Percentiles rank a stretch among this genome's conserved stretches.
These are phyloP conservation scores for Diaporthe vexans DNA, from an alignment of 2,329 filamentous ascomycete species.

Conservation along the genomic window DNA sequence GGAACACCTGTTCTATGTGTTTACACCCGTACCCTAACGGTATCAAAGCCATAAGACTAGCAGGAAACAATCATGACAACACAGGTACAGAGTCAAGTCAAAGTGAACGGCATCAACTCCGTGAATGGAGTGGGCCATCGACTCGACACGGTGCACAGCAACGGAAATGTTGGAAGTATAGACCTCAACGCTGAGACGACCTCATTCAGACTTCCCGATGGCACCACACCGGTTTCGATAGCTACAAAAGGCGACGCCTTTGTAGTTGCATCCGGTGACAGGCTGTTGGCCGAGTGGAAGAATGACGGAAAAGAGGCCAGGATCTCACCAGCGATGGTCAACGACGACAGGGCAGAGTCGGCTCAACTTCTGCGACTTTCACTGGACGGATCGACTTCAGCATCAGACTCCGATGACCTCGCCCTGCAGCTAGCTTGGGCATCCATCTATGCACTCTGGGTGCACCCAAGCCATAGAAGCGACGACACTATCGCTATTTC, in stretches of 20 bases:
- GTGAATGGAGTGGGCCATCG: slow-evolving; percentile 5
- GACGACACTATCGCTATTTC: slow-evolving; percentile 40
- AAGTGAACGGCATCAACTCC: slow-evolving; percentile 14
- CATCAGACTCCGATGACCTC: slow-evolving; percentile 13
- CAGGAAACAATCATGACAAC: slow-evolving; percentile 13
- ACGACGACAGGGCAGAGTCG: slow-evolving; percentile 41
- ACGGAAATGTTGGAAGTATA: slow-evolving; percentile 3
- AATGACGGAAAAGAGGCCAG: slow-evolving; percentile 30
- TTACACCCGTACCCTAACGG: not conserved
- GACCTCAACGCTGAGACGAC: slow-evolving; percentile 11
- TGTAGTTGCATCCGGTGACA: slow-evolving; percentile 31
- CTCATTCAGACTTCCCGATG: slow-evolving; percentile 41
- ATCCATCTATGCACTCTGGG: slow-evolving; percentile 42
- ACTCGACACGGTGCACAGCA: not conserved
- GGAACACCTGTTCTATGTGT: not conserved
- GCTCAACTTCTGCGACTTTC: slow-evolving; percentile 33
- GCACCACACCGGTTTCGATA: slow-evolving; percentile 39
- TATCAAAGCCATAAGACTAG: not conserved
- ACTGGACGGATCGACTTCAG: not conserved
- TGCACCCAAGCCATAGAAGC: slow-evolving; percentile 38
- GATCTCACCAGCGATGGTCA: slow-evolving; percentile 43
- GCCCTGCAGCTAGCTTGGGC: slow-evolving; percentile 36
- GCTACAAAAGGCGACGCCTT: not conserved
- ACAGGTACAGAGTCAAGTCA: slow-evolving; percentile 21
- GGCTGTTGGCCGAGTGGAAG: slow-evolving; percentile 37